phyloP scores from a whole-genome alignment of 371 early-diverging fungal genomes.

The Rhizomucor pusillus region DNA sequence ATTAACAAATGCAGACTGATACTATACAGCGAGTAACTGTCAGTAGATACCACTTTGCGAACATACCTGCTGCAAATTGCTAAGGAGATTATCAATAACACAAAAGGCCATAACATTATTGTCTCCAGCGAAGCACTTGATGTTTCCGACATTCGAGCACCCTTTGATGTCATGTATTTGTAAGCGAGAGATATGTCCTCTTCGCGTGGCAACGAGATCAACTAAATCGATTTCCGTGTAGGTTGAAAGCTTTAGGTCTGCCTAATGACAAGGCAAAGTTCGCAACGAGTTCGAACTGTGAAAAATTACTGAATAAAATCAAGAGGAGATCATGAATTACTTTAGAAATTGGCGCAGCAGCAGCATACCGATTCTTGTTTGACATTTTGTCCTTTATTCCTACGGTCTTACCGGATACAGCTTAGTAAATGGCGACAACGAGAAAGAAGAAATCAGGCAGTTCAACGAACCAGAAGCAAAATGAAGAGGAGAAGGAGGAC shows the following conservation, averaged over 20 bases:
- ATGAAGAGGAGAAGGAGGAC: too few species aligned
- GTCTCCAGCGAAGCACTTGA: slow-evolving; percentile 30
- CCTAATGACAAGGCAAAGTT: slow-evolving; percentile 38
- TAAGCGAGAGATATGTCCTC: slow-evolving; percentile 14
- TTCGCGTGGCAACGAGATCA: background rate
- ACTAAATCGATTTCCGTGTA: slow-evolving; percentile 5
- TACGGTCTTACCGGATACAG: too few species aligned
- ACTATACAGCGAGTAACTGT: background rate
- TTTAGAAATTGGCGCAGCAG: too few species aligned
- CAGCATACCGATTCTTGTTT: too few species aligned
- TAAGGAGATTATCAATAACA: slow-evolving; percentile 23
- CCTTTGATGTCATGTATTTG: slow-evolving; percentile 34
- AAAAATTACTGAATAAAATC: slow-evolving; percentile 13
- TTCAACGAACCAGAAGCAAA: too few species aligned
- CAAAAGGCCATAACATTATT: slow-evolving; percentile 19
- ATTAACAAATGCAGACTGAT: background rate
- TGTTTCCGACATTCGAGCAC: slow-evolving; percentile 28
- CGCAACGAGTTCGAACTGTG: slow-evolving; percentile 24
- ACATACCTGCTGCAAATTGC: slow-evolving; percentile 24
- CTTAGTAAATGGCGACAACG: too few species aligned
- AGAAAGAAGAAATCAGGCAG: too few species aligned
- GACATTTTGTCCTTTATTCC: too few species aligned
- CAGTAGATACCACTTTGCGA: slow-evolving; percentile 29
- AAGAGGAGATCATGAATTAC: background rate
- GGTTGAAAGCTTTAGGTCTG: slow-evolving; percentile 35